Conservation (phyloP, 75 land plant genomes). For the Sequoiadendron giganteum region DNA sequence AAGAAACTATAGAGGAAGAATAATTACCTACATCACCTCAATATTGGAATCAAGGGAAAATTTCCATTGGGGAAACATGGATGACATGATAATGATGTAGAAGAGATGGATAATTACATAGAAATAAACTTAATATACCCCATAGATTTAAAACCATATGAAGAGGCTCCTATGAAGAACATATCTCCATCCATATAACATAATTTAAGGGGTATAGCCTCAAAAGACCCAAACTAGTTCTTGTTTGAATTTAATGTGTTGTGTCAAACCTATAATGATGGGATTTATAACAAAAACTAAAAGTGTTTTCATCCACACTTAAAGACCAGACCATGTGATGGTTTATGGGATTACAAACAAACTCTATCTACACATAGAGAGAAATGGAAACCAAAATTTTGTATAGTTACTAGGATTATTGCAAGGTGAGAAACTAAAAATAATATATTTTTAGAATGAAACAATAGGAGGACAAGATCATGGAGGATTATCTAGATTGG, state of each 20-base stretch:
- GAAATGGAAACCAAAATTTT: not conserved
- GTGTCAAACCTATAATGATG: not conserved
- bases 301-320: not conserved
- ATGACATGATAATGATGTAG: too few relatives aligned
- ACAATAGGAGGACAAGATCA: not conserved
- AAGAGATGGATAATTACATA: too few relatives aligned
- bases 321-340: not conserved
- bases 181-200: not conserved
- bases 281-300: not conserved
- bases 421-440: not conserved
- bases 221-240: not conserved
- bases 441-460: not conserved
- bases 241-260: too few relatives aligned
- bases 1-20: too few relatives aligned
- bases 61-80: too few relatives aligned
- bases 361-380: not conserved
- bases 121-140: not conserved
- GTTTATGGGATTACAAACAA: not conserved
- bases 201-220: not conserved
- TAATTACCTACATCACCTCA: too few relatives aligned
- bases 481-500: not conserved
- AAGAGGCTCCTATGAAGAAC: too few relatives aligned
- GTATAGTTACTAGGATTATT: not conserved
- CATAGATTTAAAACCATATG: not conserved
- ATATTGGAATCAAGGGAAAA: too few relatives aligned